Conservation (phyloP, 495 filamentous ascomycete genomes). For the Aspergillus baeticus region DNA sequence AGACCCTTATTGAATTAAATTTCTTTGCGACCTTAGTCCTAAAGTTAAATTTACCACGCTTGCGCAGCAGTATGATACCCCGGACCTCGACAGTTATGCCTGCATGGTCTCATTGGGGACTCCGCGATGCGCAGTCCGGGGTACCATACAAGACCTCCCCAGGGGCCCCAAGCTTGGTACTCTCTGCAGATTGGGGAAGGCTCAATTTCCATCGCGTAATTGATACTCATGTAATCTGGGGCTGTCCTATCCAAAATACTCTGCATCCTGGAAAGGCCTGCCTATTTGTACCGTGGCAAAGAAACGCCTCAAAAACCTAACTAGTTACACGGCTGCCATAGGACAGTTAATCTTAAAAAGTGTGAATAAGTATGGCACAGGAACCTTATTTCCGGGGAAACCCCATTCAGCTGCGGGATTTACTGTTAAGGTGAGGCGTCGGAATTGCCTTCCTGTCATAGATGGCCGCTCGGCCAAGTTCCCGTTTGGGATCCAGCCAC, state of each 20-base stretch:
- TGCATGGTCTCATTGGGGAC: not conserved
- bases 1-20: no score
- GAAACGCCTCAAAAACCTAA: not conserved
- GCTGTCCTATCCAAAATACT: not conserved
- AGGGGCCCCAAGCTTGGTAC: not conserved
- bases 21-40: not conserved
- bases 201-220: not conserved
- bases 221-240: not conserved
- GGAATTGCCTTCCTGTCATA: no score
- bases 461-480: no score
- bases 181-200: not conserved
- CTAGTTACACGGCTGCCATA: no score
- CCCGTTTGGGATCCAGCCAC: no score
- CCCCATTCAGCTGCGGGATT: no score
- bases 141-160: not conserved
- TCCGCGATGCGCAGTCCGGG: constrained; percentile 1
- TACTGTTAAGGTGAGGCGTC: no score
- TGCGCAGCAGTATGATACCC: not conserved
- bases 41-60: not conserved
- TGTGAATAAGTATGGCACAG: no score
- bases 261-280: constrained; percentile 1
- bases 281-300: not conserved
- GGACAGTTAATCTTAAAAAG: no score
- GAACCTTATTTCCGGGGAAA: no score
- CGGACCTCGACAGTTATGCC: not conserved